These are phyloP conservation scores for Populus tremula DNA, from an alignment of 345 rosid genomes.

Conservation along the genomic window DNA sequence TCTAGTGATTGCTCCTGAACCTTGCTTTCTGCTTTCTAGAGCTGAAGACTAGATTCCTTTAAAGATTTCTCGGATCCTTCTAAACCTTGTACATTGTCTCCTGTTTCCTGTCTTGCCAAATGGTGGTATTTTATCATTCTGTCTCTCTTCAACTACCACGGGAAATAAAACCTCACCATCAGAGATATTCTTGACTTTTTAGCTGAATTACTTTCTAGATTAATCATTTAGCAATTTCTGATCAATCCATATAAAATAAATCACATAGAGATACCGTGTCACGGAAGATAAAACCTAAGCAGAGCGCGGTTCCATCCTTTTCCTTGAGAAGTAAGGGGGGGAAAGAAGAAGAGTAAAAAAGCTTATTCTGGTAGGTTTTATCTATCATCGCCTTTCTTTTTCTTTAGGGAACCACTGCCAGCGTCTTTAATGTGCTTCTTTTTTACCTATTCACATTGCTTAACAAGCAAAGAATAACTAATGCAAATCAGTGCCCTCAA, in stretches of 20 bases:
- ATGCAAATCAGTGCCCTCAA: not conserved
- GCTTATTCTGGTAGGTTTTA: constrained; percentile 45
- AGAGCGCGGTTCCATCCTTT: not conserved
- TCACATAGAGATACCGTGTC: too few relatives aligned
- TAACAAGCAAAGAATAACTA: constrained; percentile 33
- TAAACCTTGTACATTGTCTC: not conserved
- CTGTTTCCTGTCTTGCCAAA: not conserved
- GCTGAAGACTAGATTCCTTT: not conserved
- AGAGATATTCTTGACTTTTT: not conserved
- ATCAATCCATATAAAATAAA: not conserved
- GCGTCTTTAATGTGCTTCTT: constrained; percentile 29
- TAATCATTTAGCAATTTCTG: not conserved
- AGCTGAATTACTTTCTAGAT: not conserved
- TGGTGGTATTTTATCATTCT: constrained; percentile 15
- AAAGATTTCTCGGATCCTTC: not conserved
- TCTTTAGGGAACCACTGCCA: constrained; percentile 27
- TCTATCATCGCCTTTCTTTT: constrained; percentile 37
- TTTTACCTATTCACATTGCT: constrained; percentile 32
- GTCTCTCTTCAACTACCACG: constrained; percentile 24
- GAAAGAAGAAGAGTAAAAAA: constrained; percentile 8
- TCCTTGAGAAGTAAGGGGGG: not conserved
- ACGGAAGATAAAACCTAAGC: not conserved
- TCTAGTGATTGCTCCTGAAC: not conserved
- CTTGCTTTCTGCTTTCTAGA: not conserved
- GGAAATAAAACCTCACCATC: constrained; percentile 24